Evolutionary conservation across 2,329 filamentous ascomycete species (phyloP), one percentile per base, ranked within the genome.

Genomic region (Penicillium sp.): DNA sequence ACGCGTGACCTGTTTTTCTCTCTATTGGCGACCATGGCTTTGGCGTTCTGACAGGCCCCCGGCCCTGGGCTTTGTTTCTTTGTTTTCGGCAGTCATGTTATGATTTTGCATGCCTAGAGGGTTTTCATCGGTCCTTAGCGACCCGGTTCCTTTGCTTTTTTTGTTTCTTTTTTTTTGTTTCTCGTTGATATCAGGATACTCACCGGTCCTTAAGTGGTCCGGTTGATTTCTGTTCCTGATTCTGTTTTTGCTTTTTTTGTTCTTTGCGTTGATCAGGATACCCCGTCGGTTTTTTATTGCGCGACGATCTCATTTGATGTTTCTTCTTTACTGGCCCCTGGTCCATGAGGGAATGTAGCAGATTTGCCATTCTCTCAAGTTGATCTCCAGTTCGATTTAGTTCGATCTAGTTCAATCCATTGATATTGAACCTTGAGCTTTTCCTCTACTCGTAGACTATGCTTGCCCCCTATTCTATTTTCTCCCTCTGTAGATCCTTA

Each of bases 251-350:
- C 13, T 39, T 44, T 36, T 54, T 15, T 50, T 62, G 55, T 60
- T 48, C 62, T 60, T 57, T 60, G 49, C 53, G 38, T 58, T 68
- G 55, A 61, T 67, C 64, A 69, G 68, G 71, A 73, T 73, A 73
- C 71, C 71, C 71, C 67, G 68, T 71, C 65, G 69, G 67, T 66
- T 61, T 61, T 55, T 41, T 60, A 53, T 60, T 58, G 65, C 65
- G 63, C 60, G 65, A 63, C 63, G 60, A 67, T 65, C 58, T 64
- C 44, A 55, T 65, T 65, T 60, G 48, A 38, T 61, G 48, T 47
- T 57, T 59, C 19, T 50, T 47, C 46, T 55, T 27, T 55, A 31
- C 53, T 60, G 43, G 50, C 58, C 44, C 49, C 54, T 57, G 58
- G 58, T 64, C 51, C 53, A 50, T 50, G 40, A 31, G 31, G 39